Base-by-base conservation (phyloP, 2,329 filamentous ascomycete species). In the Fusarium sp. region DNA sequence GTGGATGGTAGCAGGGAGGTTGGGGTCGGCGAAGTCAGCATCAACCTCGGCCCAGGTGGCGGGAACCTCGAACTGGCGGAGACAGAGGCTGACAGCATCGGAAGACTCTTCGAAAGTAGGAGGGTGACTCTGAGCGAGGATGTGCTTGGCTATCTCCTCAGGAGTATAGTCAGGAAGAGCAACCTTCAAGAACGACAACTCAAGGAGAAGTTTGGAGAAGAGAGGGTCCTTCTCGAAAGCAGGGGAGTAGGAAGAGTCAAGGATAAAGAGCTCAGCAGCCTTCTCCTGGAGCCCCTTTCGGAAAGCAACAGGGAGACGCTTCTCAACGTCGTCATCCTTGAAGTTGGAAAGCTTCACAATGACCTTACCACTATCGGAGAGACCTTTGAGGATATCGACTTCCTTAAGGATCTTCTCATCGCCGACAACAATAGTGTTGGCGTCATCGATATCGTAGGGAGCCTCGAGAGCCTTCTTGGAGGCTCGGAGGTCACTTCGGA, bases 291-390 rank as follows among this genome's bases (percentile, higher is more conserved):
- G 80, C 15, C 86, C 83, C 79, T 91, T 93, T 75, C 91, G 90
- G 67, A 96, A 87, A 45, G 83, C 78, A 36, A 85, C 83, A 3
- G 93, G 88, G 8, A 99, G 83, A 72, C 92, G 90, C 86, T 96
- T 97, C 82, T 98, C 95, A 9, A 94, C 78, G 35, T 97, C 94
- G 42, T 96, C 95, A 50, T 93, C 88, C 81, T 97, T 97, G 77
- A 93, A 88, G 70, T 89, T 90, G 27, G 92, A 86, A 23, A 96
- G 85, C 74, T 90, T 92, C 40, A 97, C 75, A 55, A 97, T 85
- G 42, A 97, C 79, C 67, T 89, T 90, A 54, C 91, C 91, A 52
- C 88, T 88, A 39, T 86, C 74, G 80, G 91, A 93, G 65, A 95
- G 82, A 49, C 86, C 89, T 66, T 88, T 85, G 35, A 94, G 76